Conservation (phyloP, 1,284 basidiomycete species). For the Peniophora sp. region DNA sequence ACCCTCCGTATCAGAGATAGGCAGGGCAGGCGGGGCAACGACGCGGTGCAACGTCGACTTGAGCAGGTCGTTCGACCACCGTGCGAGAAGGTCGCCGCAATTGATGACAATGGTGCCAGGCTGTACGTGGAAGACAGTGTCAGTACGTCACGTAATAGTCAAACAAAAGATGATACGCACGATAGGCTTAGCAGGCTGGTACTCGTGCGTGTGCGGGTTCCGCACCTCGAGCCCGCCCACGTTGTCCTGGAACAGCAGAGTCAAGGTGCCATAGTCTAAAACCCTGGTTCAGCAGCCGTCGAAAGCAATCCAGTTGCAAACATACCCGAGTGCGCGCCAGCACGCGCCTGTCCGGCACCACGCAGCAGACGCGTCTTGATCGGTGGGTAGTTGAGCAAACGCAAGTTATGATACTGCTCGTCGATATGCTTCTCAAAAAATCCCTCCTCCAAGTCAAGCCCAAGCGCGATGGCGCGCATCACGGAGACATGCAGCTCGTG, state of each 20-base stretch:
- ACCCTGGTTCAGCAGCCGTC: slow-evolving; percentile 1
- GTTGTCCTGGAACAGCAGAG: slow-evolving; percentile 78
- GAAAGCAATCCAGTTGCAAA: background rate
- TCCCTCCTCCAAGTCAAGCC: slow-evolving; percentile 59
- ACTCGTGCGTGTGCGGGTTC: slow-evolving; percentile 66
- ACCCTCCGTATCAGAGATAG: slow-evolving; percentile 38
- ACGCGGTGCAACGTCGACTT: slow-evolving; percentile 79
- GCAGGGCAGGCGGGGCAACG: slow-evolving; percentile 56
- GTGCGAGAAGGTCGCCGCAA: slow-evolving; percentile 73
- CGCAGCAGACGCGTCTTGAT: slow-evolving; percentile 51
- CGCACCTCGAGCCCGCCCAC: slow-evolving; percentile 82
- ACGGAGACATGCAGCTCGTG: slow-evolving; percentile 68
- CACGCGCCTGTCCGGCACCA: slow-evolving; percentile 65
- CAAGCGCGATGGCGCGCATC: slow-evolving; percentile 78
- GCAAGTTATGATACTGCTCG: slow-evolving; percentile 71
- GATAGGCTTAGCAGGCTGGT: slow-evolving; percentile 68
- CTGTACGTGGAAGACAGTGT: slow-evolving; percentile 24
- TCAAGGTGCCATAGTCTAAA: slow-evolving; percentile 76
- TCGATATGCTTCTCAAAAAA: slow-evolving; percentile 72
- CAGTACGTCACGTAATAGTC: background rate
- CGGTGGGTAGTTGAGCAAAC: slow-evolving; percentile 70
- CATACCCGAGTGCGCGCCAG: slow-evolving; percentile 70
- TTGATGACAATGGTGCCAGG: slow-evolving; percentile 80
- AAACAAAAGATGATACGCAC: slow-evolving; percentile 33
- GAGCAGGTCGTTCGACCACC: slow-evolving; percentile 80